Conservation (phyloP, 2,329 filamentous ascomycete genomes). For the Achaetomium macrosporum region DNA sequence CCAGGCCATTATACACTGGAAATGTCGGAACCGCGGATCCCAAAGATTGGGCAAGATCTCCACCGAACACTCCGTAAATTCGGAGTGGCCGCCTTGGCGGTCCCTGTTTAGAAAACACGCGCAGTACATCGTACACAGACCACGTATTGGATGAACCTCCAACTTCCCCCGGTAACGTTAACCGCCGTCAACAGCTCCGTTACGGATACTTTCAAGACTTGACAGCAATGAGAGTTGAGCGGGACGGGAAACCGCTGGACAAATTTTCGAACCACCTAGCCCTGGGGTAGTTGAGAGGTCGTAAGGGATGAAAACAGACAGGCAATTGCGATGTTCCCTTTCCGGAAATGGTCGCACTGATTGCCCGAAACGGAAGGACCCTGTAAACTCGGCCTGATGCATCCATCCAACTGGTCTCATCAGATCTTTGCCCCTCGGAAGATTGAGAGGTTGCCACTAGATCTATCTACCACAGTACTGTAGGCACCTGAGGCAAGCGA, state of each 20-base stretch:
- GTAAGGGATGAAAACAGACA: neutral
- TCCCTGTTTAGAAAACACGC: neutral
- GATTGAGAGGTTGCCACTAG: too few relatives aligned
- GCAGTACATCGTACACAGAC: constrained; percentile 8
- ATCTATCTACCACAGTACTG: too few relatives aligned
- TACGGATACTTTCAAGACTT: neutral
- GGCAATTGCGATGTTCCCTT: neutral
- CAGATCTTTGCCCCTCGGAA: too few relatives aligned
- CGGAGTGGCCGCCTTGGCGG: constrained; percentile 23
- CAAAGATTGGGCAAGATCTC: constrained; percentile 6
- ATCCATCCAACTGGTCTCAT: neutral
- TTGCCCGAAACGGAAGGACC: constrained; percentile 19
- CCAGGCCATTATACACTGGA: neutral
- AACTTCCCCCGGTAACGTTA: too few relatives aligned
- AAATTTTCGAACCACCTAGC: neutral
- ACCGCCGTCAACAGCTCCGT: too few relatives aligned
- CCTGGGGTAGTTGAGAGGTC: neutral
- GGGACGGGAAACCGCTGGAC: neutral
- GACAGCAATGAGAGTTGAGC: too few relatives aligned
- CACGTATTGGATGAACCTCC: constrained; percentile 1
- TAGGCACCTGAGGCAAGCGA: too few relatives aligned
- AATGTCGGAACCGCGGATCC: constrained; percentile 4
- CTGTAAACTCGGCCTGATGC: neutral
- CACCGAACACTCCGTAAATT: constrained; percentile 5
- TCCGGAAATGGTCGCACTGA: constrained; percentile 17